Evolutionary conservation across 352 stramenopile genomes (phyloP), one percentile per base, ranked within the genome.

Genomic region (Phytopythium helicoides): DNA sequence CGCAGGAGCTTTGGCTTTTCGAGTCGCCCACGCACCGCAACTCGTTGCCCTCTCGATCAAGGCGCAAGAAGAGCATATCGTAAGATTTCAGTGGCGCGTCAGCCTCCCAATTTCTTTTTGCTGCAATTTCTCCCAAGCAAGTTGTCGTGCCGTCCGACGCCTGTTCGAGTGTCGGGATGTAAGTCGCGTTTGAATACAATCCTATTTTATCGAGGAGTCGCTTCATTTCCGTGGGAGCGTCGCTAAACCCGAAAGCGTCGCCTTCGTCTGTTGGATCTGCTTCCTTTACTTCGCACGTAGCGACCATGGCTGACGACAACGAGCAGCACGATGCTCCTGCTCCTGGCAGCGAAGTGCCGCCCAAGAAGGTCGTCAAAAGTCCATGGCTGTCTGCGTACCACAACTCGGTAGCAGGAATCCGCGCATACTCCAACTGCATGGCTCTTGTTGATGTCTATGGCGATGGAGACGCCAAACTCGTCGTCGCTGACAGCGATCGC

Each of bases 381-480:
- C 88, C 87, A 33, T 96, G 88, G 87, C 72, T 97, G 21, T 85
- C 83, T 45, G 88, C 88, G 15, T 96, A 94, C 55, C 75, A 95
- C 71, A 95, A 97, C 68, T 82, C 86, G 3, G 82, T 97, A n/a
- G 88, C 88, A 38, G 83, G 82, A 1, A 92, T 97, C 56, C 85
- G 93, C 53, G 79, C 81, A 16, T 87, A 75, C 58, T 85, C 78
- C 12, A 91, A 73, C 31, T 89, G 72, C 56, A 76, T 94, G 53
- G 65, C 83, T 35, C 66, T 92, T 40, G 78, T 89, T 35, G 84
- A 95, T 42, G 73, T 94, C 6, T 92, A 90, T 42, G 86, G 83
- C 15, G 85, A 96, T 39, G 84, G 87, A 16, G 87, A 96, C 60
- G 62, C 62, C 11, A 93, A 92, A 41, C 62, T 96, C 37, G 54